Percentiles rank a stretch among this genome's conserved stretches.
phyloP scores from a whole-genome alignment of 768 basidiomycete species.

The Tulasnella sp. region DNA sequence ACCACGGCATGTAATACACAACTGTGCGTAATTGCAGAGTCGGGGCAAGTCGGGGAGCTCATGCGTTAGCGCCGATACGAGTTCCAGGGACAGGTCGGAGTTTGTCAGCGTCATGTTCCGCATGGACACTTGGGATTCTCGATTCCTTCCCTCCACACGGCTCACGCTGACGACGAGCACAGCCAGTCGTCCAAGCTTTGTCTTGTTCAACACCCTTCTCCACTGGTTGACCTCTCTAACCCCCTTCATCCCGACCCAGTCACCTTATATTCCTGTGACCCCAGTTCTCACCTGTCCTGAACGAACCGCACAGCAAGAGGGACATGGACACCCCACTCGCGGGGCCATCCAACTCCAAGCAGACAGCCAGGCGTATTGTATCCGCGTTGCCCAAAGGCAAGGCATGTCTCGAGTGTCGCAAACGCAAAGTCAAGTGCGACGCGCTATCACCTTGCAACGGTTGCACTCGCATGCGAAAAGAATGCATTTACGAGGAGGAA shows the following conservation, averaged over 20 bases:
- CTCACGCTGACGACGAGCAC: too few species aligned
- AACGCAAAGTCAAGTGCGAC: conserved; percentile 13
- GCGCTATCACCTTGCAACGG: conserved; percentile 9
- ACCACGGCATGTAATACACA: too few species aligned
- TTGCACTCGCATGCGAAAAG: conserved; percentile 12
- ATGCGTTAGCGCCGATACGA: too few species aligned
- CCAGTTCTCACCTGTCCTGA: neutral
- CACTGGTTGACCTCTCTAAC: neutral
- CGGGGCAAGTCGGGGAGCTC: too few species aligned
- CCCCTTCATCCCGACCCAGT: neutral
- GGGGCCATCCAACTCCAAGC: neutral
- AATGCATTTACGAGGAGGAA: conserved; percentile 14
- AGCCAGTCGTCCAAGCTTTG: too few species aligned
- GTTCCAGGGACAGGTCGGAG: too few species aligned
- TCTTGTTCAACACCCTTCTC: neutral
- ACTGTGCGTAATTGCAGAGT: too few species aligned
- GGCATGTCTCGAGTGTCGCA: conserved; percentile 11
- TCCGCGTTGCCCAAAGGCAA: conserved; percentile 8
- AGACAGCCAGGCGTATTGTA: neutral
- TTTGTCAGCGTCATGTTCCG: too few species aligned
- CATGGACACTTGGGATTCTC: too few species aligned
- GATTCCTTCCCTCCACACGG: too few species aligned
- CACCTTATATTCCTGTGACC: neutral
- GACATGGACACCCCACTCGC: neutral
- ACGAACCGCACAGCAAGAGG: too few species aligned